Percentiles rank a stretch among this genome's conserved stretches.
Conservation (phyloP, 768 basidiomycete species). For the Hygrocybe coccinea region DNA sequence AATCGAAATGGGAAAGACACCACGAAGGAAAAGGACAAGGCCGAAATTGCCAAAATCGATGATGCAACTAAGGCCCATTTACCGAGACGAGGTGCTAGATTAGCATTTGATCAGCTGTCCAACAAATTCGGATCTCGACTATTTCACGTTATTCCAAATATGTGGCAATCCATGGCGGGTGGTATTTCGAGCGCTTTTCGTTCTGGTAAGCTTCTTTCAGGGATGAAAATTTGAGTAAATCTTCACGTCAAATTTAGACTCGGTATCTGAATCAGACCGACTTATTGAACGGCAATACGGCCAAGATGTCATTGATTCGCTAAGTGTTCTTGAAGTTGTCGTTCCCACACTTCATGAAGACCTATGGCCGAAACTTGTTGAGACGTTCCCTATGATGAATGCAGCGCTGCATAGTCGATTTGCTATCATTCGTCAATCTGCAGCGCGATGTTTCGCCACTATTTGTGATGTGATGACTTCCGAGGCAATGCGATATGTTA, state of each 20-base stretch:
- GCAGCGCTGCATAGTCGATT: slow-evolving; percentile 79
- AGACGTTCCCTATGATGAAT: slow-evolving; percentile 72
- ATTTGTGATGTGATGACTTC: slow-evolving; percentile 82
- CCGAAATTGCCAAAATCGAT: slow-evolving; percentile 40
- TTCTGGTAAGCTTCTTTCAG: slow-evolving; percentile 45
- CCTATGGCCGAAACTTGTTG: slow-evolving; percentile 62
- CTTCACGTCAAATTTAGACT: slow-evolving; percentile 35
- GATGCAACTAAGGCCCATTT: slow-evolving; percentile 63
- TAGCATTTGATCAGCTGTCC: slow-evolving; percentile 79
- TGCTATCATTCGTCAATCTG: slow-evolving; percentile 85
- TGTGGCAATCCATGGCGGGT: slow-evolving; percentile 91
- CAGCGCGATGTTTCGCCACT: slow-evolving; percentile 82
- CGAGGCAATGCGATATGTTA: slow-evolving; percentile 85
- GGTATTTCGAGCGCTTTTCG: slow-evolving; percentile 66
- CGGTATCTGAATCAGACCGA: slow-evolving; percentile 53
- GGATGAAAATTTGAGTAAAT: background rate
- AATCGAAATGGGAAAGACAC: slow-evolving; percentile 28
- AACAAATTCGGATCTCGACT: slow-evolving; percentile 66
- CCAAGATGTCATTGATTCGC: slow-evolving; percentile 87
- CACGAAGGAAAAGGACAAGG: slow-evolving; percentile 39
- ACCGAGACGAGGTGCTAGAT: slow-evolving; percentile 78
- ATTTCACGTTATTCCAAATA: slow-evolving; percentile 78
- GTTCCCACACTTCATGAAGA: slow-evolving; percentile 67
- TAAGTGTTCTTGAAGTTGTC: slow-evolving; percentile 84
- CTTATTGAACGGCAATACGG: slow-evolving; percentile 70